These are phyloP conservation scores for Withania somnifera DNA, from an alignment of 305 asterid species.

Conservation along the genomic window DNA sequence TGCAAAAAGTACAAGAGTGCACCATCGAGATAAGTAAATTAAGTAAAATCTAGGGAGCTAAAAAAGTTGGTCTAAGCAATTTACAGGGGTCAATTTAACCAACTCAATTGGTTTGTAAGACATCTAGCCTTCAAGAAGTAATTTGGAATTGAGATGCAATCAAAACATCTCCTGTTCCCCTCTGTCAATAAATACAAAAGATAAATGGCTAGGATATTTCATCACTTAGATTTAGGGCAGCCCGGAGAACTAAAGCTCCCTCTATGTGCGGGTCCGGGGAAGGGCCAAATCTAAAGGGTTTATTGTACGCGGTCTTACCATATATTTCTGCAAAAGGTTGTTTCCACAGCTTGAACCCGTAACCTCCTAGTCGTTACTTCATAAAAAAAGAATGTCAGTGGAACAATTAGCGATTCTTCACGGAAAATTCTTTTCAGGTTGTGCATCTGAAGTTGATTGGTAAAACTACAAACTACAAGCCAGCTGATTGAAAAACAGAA, in stretches of 20 bases:
- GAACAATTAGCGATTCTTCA: not conserved
- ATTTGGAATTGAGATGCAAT: not conserved
- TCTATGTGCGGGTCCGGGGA: too few species aligned
- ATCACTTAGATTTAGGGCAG: too few species aligned
- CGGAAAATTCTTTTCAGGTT: not conserved
- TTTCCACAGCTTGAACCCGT: too few species aligned
- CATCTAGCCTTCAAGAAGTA: not conserved
- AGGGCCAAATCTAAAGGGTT: too few species aligned
- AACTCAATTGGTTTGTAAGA: not conserved
- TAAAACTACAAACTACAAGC: constrained; percentile 4
- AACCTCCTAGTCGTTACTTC: too few species aligned
- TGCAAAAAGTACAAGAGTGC: not conserved
- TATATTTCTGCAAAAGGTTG: too few species aligned
- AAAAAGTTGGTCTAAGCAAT: not conserved
- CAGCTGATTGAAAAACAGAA: constrained; percentile 12
- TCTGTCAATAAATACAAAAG: not conserved
- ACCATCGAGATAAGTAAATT: not conserved
- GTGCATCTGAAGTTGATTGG: constrained; percentile 8
- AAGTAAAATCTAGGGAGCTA: not conserved
- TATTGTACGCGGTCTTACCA: too few species aligned
- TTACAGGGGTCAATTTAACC: not conserved
- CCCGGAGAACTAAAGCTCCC: too few species aligned
- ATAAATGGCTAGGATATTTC: not conserved
- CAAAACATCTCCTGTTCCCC: not conserved
- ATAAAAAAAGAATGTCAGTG: not conserved